These are phyloP conservation scores for Coemansia sp. DNA, from an alignment of 192 early-diverging fungal genomes.

Conservation along the genomic window DNA sequence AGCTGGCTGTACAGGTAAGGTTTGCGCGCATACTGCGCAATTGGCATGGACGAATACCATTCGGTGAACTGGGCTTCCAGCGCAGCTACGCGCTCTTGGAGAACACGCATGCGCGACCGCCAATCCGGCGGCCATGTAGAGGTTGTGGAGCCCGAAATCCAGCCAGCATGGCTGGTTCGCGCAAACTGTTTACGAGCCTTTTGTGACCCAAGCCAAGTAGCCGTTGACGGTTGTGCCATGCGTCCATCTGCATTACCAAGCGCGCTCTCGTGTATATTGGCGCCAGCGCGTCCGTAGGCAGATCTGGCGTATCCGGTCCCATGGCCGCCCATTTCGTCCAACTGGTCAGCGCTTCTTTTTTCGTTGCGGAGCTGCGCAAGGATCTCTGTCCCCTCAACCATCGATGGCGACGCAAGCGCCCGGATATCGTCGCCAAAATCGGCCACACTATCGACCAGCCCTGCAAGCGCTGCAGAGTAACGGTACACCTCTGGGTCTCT, in stretches of 20 bases:
- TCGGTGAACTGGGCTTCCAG: constrained; percentile 44
- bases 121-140: constrained; percentile 51
- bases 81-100: constrained; percentile 35
- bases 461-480: constrained; percentile 38
- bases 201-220: constrained; percentile 41
- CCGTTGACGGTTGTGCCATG: constrained; percentile 16
- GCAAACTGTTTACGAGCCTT: constrained; percentile 16
- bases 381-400: constrained; percentile 43
- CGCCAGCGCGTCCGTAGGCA: constrained; percentile 17
- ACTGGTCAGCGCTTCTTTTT: constrained; percentile 7
- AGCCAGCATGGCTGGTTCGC: constrained; percentile 16
- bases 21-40: constrained; percentile 35
- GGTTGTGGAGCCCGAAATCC: constrained; percentile 24
- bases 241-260: not conserved
- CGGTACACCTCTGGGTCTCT: constrained; percentile 34
- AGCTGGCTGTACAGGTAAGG: constrained; percentile 46
- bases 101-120: constrained; percentile 50
- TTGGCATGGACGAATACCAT: constrained; percentile 49
- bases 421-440: constrained; percentile 51
- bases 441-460: constrained; percentile 38
- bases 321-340: not conserved
- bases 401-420: constrained; percentile 33
- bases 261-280: constrained; percentile 1
- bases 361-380: constrained; percentile 34
- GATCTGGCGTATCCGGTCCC: not conserved